Evolutionary conservation across 1,139 yeast species (phyloP).

Genomic region (Suhomyces yuchorum): DNA sequence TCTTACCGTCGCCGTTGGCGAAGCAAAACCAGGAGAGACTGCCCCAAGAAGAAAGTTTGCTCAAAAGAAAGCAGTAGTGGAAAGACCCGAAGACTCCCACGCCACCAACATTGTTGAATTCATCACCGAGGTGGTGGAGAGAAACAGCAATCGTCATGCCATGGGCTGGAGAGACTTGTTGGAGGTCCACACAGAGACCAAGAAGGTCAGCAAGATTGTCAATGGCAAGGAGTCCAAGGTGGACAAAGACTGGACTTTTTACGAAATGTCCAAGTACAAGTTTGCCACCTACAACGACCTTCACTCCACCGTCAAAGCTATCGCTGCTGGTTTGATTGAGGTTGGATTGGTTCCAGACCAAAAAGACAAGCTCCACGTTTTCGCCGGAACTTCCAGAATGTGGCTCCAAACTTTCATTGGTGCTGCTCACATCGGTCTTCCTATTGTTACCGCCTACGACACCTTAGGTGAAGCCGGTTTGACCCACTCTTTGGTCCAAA

Average conservation of each 20-base stretch:
- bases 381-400: conserved; percentile 79
- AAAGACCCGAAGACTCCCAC: conserved; percentile 60
- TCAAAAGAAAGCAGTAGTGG: conserved; percentile 55
- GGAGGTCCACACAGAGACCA: conserved; percentile 75
- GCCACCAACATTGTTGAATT: conserved; percentile 73
- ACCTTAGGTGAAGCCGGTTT: conserved; percentile 92
- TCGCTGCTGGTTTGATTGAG: conserved; percentile 75
- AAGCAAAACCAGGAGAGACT: conserved; percentile 82
- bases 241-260: conserved; percentile 86
- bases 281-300: conserved; percentile 66
- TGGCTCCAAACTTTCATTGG: conserved; percentile 93
- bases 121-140: conserved; percentile 61
- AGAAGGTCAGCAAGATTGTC: conserved; percentile 70
- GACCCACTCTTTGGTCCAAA: conserved; percentile 80
- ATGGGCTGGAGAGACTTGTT: conserved; percentile 81
- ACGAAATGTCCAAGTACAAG: conserved; percentile 73
- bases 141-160: conserved; percentile 54
- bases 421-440: conserved; percentile 72
- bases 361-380: conserved; percentile 72
- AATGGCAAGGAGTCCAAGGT: conserved; percentile 74
- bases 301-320: conserved; percentile 47
- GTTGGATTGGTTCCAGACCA: conserved; percentile 72
- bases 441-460: conserved; percentile 95
- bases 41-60: conserved; percentile 82
- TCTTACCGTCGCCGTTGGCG: conserved; percentile 71